Evolutionary conservation across 768 basidiomycete genomes (phyloP), one percentile per base, ranked within the genome.

Genomic region (Cantharellus cinnabarinus): DNA sequence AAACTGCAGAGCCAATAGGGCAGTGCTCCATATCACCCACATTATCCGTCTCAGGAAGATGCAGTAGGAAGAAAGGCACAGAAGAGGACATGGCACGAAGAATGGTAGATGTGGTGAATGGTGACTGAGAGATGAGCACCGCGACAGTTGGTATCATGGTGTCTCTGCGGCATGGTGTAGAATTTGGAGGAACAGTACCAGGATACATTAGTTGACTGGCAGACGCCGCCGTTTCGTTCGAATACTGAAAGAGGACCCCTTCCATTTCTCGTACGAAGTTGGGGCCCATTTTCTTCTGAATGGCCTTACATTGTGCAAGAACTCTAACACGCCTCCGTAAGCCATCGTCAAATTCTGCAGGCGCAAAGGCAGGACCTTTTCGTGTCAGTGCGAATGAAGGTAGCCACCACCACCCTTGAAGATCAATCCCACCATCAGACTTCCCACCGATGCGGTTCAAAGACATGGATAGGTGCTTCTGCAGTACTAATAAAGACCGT

Each of bases 321-420:
- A 95, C 76, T 57, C 89, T 82, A 2, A 93, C 64, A 1, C 87
- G 75, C 41, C 76, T 71, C 34, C 79, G 72, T 50, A 58, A 7
- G 20, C 14, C 54, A 38, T 15, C 38, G 20, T 41, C 57, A 56
- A 41, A 7, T 2, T 51, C 5, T 14, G 5, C 37, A 42, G 7
- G 7, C 39, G 2, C 39, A 50, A 29, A 58, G 29, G 62, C 50
- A 29, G 57, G 34, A 20, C 41, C 38, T 37, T 42, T n/a, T 20
- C 7, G 15, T 5, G 50, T 7, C 5, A 20, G 15, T 10, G 59
- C 50, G 14, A 54, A 15, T 4, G 59, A 41, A 2, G 85, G 89
- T 3, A 94, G 71, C 83, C 82, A 89, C 91, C 91, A 94, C 88
- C 89, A 93, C 14, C 91, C 91, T 58, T 83, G 68, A 29, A 94